A percentile compares a stretch with the other conserved stretches of the same genome.
Evolutionary conservation across 768 basidiomycete genomes (phyloP).

Genomic region (Mrakia blollopis): DNA sequence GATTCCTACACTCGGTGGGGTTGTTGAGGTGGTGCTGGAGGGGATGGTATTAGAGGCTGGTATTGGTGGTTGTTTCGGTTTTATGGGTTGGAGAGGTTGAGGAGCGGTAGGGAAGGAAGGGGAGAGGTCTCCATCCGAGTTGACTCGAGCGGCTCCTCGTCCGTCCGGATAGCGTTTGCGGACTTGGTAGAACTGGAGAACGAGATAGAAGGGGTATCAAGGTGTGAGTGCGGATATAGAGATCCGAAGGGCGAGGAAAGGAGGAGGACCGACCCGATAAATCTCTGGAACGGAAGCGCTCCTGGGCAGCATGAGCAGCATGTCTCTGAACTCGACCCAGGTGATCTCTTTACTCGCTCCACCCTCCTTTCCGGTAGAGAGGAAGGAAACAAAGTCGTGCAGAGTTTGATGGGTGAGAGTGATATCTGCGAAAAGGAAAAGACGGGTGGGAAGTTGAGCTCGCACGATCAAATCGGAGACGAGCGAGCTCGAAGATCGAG

Average conservation of each 20-base stretch:
- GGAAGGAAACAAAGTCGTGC: slow-evolving; percentile 70
- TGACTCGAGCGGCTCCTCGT: slow-evolving; percentile 70
- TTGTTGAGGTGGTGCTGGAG: background rate
- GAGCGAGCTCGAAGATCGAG: slow-evolving; percentile 13
- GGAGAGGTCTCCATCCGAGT: slow-evolving; percentile 71
- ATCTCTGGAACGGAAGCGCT: slow-evolving; percentile 77
- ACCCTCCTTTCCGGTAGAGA: slow-evolving; percentile 50
- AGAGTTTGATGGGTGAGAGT: slow-evolving; percentile 63
- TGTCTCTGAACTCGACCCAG: slow-evolving; percentile 84
- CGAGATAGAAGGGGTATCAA: background rate
- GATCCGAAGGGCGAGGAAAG: slow-evolving; percentile 52
- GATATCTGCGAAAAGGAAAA: slow-evolving; percentile 56
- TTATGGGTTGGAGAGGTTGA: slow-evolving; percentile 39
- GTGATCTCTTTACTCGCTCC: slow-evolving; percentile 53
- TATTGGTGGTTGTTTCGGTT: slow-evolving; percentile 25
- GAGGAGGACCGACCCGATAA: slow-evolving; percentile 49
- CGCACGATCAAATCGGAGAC: background rate
- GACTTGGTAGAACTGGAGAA: slow-evolving; percentile 41
- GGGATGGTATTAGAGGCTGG: slow-evolving; percentile 14
- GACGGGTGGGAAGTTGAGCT: background rate
- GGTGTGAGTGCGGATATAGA: background rate
- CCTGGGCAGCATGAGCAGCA: slow-evolving; percentile 77
- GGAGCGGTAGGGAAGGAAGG: slow-evolving; percentile 42
- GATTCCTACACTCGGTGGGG: background rate
- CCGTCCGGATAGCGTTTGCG: slow-evolving; percentile 53